Base-by-base conservation (phyloP, 129 eudicot genomes). In the Centella asiatica region DNA sequence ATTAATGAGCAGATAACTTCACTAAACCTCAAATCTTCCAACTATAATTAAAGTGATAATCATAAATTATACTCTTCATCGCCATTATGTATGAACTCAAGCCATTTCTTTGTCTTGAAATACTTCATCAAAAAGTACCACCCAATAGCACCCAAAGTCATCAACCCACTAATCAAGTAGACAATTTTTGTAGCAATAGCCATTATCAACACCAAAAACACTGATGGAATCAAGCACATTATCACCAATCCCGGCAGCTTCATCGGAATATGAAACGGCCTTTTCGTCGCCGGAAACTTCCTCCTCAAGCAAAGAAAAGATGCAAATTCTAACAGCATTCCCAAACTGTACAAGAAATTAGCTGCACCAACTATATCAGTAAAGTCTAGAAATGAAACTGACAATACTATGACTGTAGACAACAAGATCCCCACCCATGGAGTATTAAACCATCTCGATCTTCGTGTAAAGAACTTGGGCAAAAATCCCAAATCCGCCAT, bases 371-470 rank as follows among this genome's bases (percentile, higher is more conserved):
- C 69, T 4, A 82, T 74, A 45, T 82, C 72, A 0, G 78, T 74
- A 27, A 74, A 78, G 17, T 67, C 64, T 78, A 78, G 66, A 13
- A 14, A 60, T 17, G 84, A 74, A 28, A 78, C 50, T 2, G 69
- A 66, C 0, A 82, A n/a, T 0, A 77, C 56, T 0, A 81, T 77
- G 25, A 42, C 48, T 3, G 75, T 77, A 6, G 83, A 70, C 22
- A 77, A 11, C 27, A 81, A 1, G 1, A 81, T 81, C 40, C 83
- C 83, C 0, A 77, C 83, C 87, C 87, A 81, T 32, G 87, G 87
- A n/a, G 87, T 81, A 7, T 68, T 57, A 27, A 82, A 82, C 78
- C 79, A 78, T 23, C 66, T 82, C 1, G 84, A 82, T 44, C 88
- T 53, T 10, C 48, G 2, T 4, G 61, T 69, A 18, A 71, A 82